Percentiles rank a stretch among this genome's conserved stretches.
Conservation (phyloP, 345 rosid species). For the Hibiscus syriacus region DNA sequence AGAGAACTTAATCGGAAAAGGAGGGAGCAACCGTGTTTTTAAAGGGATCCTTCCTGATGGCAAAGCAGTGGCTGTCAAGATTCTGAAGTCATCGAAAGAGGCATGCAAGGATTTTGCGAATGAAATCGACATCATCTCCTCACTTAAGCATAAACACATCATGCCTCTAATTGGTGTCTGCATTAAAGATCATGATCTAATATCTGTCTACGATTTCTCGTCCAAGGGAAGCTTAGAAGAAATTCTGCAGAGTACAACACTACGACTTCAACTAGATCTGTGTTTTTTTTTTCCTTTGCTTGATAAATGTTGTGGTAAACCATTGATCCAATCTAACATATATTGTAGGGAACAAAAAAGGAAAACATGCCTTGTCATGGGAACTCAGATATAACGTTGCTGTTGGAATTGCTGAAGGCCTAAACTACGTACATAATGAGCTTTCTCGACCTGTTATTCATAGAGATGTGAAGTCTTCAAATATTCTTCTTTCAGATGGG, state of each 20-base stretch:
- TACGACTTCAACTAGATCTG: neutral
- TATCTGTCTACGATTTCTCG: conserved; percentile 67
- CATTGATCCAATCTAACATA: conserved; percentile 15
- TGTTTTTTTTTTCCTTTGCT: neutral
- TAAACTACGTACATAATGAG: conserved; percentile 59
- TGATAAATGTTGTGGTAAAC: neutral
- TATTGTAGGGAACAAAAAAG: conserved; percentile 23
- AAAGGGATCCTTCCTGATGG: conserved; percentile 73
- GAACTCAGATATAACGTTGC: conserved; percentile 54
- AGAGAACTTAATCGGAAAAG: conserved; percentile 75
- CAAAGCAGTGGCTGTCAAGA: conserved; percentile 61
- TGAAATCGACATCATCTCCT: conserved; percentile 69
- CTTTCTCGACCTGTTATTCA: conserved; percentile 74
- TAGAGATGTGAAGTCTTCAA: conserved; percentile 84
- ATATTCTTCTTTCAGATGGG: conserved; percentile 71
- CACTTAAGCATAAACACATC: conserved; percentile 53
- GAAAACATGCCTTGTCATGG: conserved; percentile 49
- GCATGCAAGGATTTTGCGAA: conserved; percentile 59
- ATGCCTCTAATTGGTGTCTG: conserved; percentile 63
- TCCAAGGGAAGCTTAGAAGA: conserved; percentile 76
- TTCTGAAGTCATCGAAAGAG: conserved; percentile 50
- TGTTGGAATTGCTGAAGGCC: conserved; percentile 62
- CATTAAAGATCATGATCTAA: conserved; percentile 37
- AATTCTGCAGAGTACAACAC: conserved; percentile 51
- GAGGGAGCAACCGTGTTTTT: conserved; percentile 74